Conservation (phyloP, 345 rosid species). For the Diplotaxis tenuifolia region DNA sequence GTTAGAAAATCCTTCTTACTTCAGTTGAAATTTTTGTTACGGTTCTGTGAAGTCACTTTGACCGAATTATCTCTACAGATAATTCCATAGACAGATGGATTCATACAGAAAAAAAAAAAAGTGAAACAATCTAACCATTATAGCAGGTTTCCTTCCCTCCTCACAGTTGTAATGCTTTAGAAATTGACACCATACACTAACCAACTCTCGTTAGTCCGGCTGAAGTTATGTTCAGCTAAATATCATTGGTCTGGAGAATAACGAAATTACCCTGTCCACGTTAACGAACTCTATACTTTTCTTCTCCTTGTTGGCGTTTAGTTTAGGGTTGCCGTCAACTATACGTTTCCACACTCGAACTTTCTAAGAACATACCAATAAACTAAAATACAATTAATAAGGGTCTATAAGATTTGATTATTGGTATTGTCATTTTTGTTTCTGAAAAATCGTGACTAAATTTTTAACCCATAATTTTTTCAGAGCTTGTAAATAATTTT, state of each 20-base stretch:
- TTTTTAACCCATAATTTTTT: too few relatives aligned
- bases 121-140: neutral
- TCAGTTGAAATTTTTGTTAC: too few relatives aligned
- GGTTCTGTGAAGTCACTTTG: too few relatives aligned
- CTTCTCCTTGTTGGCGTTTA: conserved; percentile 6
- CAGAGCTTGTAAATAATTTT: too few relatives aligned
- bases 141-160: neutral
- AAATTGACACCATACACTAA: neutral
- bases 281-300: conserved; percentile 24
- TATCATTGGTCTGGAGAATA: conserved; percentile 5
- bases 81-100: neutral
- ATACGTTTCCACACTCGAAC: neutral
- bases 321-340: conserved; percentile 11
- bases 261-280: neutral
- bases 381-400: too few relatives aligned
- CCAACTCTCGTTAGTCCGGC: conserved; percentile 32
- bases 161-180: conserved; percentile 22
- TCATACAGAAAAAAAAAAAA: neutral
- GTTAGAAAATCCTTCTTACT: neutral
- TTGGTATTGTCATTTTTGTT: too few relatives aligned
- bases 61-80: too few relatives aligned
- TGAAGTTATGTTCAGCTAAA: conserved; percentile 15
- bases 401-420: too few relatives aligned
- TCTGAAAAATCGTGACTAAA: too few relatives aligned
- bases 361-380: too few relatives aligned